Conservation (phyloP, 2,329 filamentous ascomycete species). For the Nemania serpens region DNA sequence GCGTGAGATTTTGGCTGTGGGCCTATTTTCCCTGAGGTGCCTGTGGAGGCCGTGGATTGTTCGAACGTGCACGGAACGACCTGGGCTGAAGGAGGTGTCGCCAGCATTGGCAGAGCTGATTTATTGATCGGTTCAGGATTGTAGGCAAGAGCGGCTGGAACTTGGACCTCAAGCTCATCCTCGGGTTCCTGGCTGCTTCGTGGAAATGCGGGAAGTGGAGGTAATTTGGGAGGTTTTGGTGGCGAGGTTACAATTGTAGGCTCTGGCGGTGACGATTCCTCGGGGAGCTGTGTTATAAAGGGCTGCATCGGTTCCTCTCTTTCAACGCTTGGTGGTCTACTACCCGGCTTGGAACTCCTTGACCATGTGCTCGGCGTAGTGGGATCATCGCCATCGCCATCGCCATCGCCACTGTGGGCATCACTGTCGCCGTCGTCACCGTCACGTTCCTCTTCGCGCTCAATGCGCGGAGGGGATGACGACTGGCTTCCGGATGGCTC, state of each 20-base stretch:
- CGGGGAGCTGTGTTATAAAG: conserved; percentile 37
- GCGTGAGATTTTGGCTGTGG: conserved; percentile 3
- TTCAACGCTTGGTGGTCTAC: conserved; percentile 12
- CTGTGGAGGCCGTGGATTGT: conserved; percentile 16
- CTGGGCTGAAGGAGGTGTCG: conserved; percentile 44
- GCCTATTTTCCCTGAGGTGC: neutral
- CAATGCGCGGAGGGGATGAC: neutral
- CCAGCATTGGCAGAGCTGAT: conserved; percentile 27
- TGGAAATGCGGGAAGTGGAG: conserved; percentile 26
- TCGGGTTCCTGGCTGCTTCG: conserved; percentile 39
- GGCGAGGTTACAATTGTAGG: conserved; percentile 28
- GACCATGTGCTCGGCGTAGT: conserved; percentile 21
- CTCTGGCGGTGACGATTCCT: conserved; percentile 29
- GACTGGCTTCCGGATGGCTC: conserved; percentile 13
- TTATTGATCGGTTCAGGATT: conserved; percentile 33
- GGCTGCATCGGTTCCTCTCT: conserved; percentile 12
- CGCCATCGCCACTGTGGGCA: conserved; percentile 5
- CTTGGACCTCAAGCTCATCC: conserved; percentile 41
- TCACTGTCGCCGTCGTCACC: neutral
- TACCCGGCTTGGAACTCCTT: conserved; percentile 18
- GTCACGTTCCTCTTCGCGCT: conserved; percentile 7
- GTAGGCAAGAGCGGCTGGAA: conserved; percentile 35
- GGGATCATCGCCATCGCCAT: conserved; percentile 8
- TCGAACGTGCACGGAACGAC: conserved; percentile 40
- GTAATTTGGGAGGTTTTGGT: neutral